Conservation (phyloP, 2,329 filamentous ascomycete species). For the Cladophialophora carrionii region DNA sequence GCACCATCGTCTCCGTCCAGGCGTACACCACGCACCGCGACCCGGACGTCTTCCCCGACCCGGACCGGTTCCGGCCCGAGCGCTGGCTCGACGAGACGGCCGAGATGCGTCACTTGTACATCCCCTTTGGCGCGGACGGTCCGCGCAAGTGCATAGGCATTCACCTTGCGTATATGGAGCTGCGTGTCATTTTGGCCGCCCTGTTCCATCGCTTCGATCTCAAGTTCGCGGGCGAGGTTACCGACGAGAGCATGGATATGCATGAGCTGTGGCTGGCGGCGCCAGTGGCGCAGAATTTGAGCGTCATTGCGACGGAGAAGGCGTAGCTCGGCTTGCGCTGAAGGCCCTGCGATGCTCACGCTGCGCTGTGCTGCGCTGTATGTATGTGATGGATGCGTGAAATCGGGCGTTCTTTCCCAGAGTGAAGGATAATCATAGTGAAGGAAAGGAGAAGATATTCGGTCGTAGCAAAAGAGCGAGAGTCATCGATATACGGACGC, state of each 20-base stretch:
- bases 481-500: no score
- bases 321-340: neutral
- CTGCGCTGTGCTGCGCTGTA: neutral
- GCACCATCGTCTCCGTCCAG: conserved; percentile 20
- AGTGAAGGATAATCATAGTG: neutral
- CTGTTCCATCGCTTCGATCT: conserved; percentile 21
- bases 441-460: no score
- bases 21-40: conserved; percentile 18
- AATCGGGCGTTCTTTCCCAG: no score
- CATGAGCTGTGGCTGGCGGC: conserved; percentile 23
- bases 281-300: conserved; percentile 13
- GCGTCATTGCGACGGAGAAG: conserved; percentile 18
- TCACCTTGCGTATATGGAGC: conserved; percentile 19
- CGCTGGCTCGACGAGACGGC: conserved; percentile 19
- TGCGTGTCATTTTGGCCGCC: conserved; percentile 17
- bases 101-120: conserved; percentile 18
- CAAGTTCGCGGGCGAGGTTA: conserved; percentile 1
- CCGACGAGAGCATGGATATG: conserved; percentile 21
- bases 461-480: no score
- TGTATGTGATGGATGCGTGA: neutral
- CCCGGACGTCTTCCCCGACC: conserved; percentile 16
- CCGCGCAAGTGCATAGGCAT: conserved; percentile 21
- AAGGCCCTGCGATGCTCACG: neutral
- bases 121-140: conserved; percentile 20
- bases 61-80: conserved; percentile 16